These are phyloP conservation scores for Coccomyxa sp. DNA, from an alignment of 139 green algal genomes.

Conservation along the genomic window DNA sequence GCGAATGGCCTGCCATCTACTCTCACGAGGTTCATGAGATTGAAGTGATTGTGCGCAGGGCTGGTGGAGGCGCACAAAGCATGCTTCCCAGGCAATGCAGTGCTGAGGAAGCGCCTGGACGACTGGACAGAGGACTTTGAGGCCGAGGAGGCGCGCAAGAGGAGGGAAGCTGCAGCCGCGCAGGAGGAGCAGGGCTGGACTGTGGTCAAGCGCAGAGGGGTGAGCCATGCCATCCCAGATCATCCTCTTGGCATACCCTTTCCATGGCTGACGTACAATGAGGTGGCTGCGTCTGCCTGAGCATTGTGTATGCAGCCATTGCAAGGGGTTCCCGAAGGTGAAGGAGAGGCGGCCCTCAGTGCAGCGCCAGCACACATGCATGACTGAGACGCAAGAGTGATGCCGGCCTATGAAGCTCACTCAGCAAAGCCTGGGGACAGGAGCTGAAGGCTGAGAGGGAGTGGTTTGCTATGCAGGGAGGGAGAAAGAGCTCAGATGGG, in stretches of 20 bases:
- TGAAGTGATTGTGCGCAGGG: too few relatives aligned
- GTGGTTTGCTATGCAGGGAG: conserved; percentile 17
- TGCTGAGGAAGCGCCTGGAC: conserved; percentile 40
- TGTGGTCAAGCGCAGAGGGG: conserved; percentile 44
- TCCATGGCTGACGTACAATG: neutral
- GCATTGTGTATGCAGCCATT: neutral
- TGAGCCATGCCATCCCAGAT: neutral
- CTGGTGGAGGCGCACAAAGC: neutral
- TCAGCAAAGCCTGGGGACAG: too few relatives aligned
- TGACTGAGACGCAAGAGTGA: too few relatives aligned
- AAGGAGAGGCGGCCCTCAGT: too few relatives aligned
- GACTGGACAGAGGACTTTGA: conserved; percentile 66
- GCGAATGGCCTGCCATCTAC: too few relatives aligned
- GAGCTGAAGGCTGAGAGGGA: neutral
- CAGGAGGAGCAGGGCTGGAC: conserved; percentile 76
- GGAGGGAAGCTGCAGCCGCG: conserved; percentile 28
- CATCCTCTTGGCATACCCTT: neutral
- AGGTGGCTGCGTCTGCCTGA: neutral
- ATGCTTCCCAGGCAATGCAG: neutral
- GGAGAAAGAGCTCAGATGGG: conserved; percentile 41
- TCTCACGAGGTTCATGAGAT: too few relatives aligned
- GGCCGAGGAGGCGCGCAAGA: conserved; percentile 34
- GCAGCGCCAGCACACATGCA: too few relatives aligned
- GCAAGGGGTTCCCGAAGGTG: too few relatives aligned
- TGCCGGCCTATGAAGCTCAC: too few relatives aligned